These are phyloP conservation scores for Helianthus tuberosus DNA, from an alignment of 129 eudicot genomes.

Conservation along the genomic window DNA sequence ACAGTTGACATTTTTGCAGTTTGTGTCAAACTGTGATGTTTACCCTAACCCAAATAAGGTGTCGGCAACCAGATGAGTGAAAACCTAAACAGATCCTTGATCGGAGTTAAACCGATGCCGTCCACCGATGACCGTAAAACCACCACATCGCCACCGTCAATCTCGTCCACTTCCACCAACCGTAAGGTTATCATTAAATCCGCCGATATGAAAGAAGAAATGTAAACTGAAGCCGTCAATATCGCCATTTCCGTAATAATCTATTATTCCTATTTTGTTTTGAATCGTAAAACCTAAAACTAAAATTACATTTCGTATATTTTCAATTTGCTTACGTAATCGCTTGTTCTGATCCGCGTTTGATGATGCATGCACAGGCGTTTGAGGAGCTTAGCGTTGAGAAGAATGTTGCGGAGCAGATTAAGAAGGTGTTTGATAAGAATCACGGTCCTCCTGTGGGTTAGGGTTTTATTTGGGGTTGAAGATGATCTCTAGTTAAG, in stretches of 20 bases:
- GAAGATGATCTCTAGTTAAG: too few relatives aligned
- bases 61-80: constrained; percentile 54
- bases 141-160: constrained; percentile 28
- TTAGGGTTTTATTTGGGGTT: too few relatives aligned
- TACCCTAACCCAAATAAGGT: too few relatives aligned
- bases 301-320: neutral
- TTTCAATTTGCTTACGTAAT: neutral
- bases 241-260: constrained; percentile 67
- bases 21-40: too few relatives aligned
- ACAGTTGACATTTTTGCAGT: too few relatives aligned
- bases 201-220: constrained; percentile 79
- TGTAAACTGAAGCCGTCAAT: constrained; percentile 76
- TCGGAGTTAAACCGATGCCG: constrained; percentile 28
- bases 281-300: neutral
- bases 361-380: constrained; percentile 45
- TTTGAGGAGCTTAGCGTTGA: constrained; percentile 77
- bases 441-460: constrained; percentile 78
- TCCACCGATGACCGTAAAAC: constrained; percentile 54
- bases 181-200: constrained; percentile 67
- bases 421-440: constrained; percentile 34
- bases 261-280: neutral
- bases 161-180: constrained; percentile 19
- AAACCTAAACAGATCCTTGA: constrained; percentile 45
- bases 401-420: constrained; percentile 80
- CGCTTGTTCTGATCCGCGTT: neutral